phyloP scores from a whole-genome alignment of 345 rosid species.

The Salix dunnii region DNA sequence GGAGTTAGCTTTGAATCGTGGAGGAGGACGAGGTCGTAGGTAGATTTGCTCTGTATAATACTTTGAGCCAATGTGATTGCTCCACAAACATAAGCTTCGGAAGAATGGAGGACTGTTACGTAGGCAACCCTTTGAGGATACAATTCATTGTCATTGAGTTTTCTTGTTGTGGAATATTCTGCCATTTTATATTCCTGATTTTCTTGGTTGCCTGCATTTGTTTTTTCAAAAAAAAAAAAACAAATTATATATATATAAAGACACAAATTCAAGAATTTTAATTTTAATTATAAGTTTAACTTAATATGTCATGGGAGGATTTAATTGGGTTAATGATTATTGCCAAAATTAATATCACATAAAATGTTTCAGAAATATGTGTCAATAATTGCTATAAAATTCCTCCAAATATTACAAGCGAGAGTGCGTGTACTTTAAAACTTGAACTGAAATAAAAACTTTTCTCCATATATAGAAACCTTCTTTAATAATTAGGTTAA shows the following conservation, averaged over 20 bases:
- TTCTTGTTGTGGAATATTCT: neutral
- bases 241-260: neutral
- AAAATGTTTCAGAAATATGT: too few relatives aligned
- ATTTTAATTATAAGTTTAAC: neutral
- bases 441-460: neutral
- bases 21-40: constrained; percentile 57
- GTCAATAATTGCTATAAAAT: too few relatives aligned
- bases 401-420: too few relatives aligned
- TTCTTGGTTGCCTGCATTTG: neutral
- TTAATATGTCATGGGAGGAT: neutral
- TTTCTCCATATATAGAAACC: too few relatives aligned
- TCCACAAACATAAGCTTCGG: constrained; percentile 83
- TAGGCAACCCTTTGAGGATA: constrained; percentile 46
- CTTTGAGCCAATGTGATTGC: constrained; percentile 88
- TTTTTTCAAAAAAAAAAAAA: neutral
- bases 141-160: neutral
- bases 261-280: neutral
- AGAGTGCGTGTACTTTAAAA: too few relatives aligned
- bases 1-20: constrained; percentile 48
- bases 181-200: constrained; percentile 16
- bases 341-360: too few relatives aligned
- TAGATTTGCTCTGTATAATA: constrained; percentile 51
- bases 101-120: constrained; percentile 78
- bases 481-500: too few relatives aligned
- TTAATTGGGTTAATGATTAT: neutral